Percentiles rank a stretch among this genome's conserved stretches.
These are phyloP conservation scores for Boechera retrofracta DNA, from an alignment of 345 rosid species.

Conservation along the genomic window DNA sequence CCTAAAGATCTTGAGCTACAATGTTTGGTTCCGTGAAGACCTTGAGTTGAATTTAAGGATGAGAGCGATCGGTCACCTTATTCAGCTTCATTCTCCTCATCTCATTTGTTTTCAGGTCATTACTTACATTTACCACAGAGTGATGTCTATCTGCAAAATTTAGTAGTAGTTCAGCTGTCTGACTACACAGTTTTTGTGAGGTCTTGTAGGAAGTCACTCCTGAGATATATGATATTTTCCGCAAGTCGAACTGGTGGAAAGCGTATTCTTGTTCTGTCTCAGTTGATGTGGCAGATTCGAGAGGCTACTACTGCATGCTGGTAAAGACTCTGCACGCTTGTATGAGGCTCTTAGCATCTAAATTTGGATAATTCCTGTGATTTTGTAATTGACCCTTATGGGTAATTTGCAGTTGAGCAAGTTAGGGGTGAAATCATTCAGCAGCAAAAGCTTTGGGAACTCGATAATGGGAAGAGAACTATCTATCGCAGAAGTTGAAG, in stretches of 20 bases:
- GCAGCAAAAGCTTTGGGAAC: conserved; percentile 64
- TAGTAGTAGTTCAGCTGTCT: conserved; percentile 1
- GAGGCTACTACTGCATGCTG: conserved; percentile 84
- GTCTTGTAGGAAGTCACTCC: conserved; percentile 82
- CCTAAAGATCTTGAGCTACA: conserved; percentile 84
- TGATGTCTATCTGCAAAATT: not conserved
- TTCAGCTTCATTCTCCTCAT: conserved; percentile 84
- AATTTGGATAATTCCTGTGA: not conserved
- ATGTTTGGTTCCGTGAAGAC: conserved; percentile 98
- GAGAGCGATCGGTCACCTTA: conserved; percentile 79
- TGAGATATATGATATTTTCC: conserved; percentile 63
- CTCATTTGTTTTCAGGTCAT: conserved; percentile 90
- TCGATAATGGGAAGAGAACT: conserved; percentile 92
- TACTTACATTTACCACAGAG: not conserved
- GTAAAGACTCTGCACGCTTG: conserved; percentile 45
- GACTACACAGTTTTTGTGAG: conserved; percentile 8
- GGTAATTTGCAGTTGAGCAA: conserved; percentile 74
- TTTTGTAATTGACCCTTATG: conserved; percentile 11
- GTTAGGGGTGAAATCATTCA: conserved; percentile 71
- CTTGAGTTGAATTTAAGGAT: conserved; percentile 78
- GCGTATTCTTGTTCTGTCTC: conserved; percentile 72
- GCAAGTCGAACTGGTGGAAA: conserved; percentile 87
- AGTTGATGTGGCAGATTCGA: conserved; percentile 48
- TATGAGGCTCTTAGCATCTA: conserved; percentile 5
- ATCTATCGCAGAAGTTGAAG: conserved; percentile 70